Base-by-base conservation (phyloP, 2,329 filamentous ascomycete genomes). In the Trichoderma sp. region DNA sequence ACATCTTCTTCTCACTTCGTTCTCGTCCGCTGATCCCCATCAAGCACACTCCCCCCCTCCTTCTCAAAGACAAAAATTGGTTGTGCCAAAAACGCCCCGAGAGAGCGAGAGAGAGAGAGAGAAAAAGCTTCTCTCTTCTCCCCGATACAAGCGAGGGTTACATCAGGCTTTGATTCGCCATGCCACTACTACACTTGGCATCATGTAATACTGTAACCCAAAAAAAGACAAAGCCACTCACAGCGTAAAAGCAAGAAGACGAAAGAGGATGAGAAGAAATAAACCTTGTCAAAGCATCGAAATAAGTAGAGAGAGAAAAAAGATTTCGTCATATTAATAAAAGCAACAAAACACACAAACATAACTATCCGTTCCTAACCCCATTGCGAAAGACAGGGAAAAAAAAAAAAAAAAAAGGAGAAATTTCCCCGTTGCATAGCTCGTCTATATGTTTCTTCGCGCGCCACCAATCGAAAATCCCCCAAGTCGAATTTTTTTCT, bases 381-480 rank as follows among this genome's bases (percentile, higher is more conserved):
- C 34, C 34, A 19, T 63, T 37, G 19, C 45, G 12, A 19, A n/a
- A 42, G 4, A 37, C 8, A 5, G 10, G 10, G 34, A 37, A 42
- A 39, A 9, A 29, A 12, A 13, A 7, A 59, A 27, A 7, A 35
- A 52, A 61, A 15, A 63, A 37, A 53, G 22, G 5, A 17, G 5
- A 45, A 64, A 45, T 32, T 10, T 25, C 15, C 37, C 22, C 25
- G n/a, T 48, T 57, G 52, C 27, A 56, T 57, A 64, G 25, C 61
- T 64, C 61, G 52, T 64, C 61, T 64, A 56, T 64, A 64, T 64
- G 37, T 56, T 54, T 54, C 27, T 32, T 64, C 59, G 19, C 50
- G 27, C 61, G 61, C 61, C 61, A 48, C 52, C n/a, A 54, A 57
- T 57, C 52, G 61, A 57, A 48, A 45, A 56, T 19, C 25, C 35